Base-by-base conservation (phyloP, 164 flowering plant genomes). In the Houttuynia cordata region DNA sequence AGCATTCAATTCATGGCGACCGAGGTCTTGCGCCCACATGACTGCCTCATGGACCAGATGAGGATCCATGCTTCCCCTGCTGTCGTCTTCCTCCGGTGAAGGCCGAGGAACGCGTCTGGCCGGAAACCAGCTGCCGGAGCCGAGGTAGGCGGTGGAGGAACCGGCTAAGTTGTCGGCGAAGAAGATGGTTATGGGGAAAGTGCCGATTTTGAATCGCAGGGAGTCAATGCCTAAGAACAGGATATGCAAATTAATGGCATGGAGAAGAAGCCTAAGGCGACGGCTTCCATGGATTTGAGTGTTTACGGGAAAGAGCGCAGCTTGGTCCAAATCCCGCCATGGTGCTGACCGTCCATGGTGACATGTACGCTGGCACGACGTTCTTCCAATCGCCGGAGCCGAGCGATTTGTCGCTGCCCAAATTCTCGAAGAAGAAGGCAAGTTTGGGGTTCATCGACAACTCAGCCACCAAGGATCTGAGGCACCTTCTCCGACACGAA, bases 351-450 rank as follows among this genome's bases (percentile, higher is more conserved):
- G 13, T 23, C 21, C 53, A 39, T 13, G 13, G 53, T 14, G 53
- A 25, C 47, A 49, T 68, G 25, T 87, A 83, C 57, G 89, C 96
- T 7, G 96, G 96, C 6, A 64, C 87, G n/a, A 82, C 77, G 19
- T 73, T 75, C 20, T 47, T 68, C 0, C 55, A 67, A 3, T 85
- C 96, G 0, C 96, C 96, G 0, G 81, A 87, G 0, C 96, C 96
- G 10, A 71, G 80, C 20, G 65, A 83, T 0, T 68, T 87, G 9
- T 91, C 96, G 3, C n/a, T 86, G 15, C 94, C 94, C 1, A 73
- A 70, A 1, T 86, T 86, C 37, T 78, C 77, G 54, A 64, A 52
- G 24, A 83, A 72, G 74, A 78, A 68, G 37, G 58, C n/a, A 5
- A 62, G 52, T 8, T 0, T 10, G 0, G 15, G 15, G 4, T 51